These are phyloP conservation scores for Blastomyces percursus DNA, from an alignment of 2,329 filamentous ascomycete species.

Conservation along the genomic window DNA sequence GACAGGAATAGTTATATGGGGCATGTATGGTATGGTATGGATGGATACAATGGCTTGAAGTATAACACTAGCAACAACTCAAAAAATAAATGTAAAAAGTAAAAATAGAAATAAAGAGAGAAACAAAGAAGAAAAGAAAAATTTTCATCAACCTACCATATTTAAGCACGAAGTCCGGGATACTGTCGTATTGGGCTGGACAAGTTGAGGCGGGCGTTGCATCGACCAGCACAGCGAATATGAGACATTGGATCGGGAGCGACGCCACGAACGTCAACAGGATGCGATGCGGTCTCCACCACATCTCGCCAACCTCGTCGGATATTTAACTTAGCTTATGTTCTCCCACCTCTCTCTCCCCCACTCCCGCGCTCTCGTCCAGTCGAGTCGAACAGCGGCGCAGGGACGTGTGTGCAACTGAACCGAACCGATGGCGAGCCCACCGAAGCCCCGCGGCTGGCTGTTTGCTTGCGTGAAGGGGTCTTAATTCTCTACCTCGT, in stretches of 20 bases:
- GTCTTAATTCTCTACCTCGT: no score
- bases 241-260: neutral
- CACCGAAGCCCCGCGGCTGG: no score
- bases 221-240: neutral
- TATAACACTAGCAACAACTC: neutral
- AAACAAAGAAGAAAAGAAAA: neutral
- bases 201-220: neutral
- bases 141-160: slow-evolving; percentile 29
- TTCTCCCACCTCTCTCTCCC: no score
- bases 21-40: no score
- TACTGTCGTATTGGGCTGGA: neutral
- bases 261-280: neutral
- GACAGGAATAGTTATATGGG: no score
- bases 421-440: no score
- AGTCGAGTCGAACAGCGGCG: no score
- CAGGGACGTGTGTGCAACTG: no score
- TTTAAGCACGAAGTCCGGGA: slow-evolving; percentile 37
- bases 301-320: neutral
- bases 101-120: neutral
- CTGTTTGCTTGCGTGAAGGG: no score
- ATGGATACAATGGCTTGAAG: neutral
- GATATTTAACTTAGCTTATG: neutral
- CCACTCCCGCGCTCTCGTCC: no score
- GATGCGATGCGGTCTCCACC: neutral
- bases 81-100: neutral